A percentile compares a stretch with the other conserved stretches of the same genome.
Conservation (phyloP, 148 eudicot genomes). For the Spergularia marina region DNA sequence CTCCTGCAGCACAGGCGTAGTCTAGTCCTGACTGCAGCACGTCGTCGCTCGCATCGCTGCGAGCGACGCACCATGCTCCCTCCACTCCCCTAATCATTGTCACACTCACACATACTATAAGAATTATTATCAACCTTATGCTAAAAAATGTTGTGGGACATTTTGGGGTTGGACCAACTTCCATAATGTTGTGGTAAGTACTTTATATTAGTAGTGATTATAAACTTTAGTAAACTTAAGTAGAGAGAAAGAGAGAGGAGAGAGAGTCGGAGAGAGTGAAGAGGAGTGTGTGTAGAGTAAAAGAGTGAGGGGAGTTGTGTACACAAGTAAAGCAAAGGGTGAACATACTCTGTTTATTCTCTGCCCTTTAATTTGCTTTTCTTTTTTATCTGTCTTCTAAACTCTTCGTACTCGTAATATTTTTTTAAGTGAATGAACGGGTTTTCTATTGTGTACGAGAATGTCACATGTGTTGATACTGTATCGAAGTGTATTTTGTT, state of each 20-base stretch:
- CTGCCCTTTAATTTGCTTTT: not conserved
- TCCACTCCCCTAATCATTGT: slow-evolving; percentile 10
- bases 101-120: not conserved
- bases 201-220: not conserved
- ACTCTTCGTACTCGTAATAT: too few species aligned
- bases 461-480: too few species aligned
- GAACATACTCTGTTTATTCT: not conserved
- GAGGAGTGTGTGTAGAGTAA: not conserved
- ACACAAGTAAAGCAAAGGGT: not conserved
- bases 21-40: slow-evolving; percentile 19
- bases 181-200: not conserved
- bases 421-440: too few species aligned
- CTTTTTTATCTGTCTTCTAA: too few species aligned
- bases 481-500: too few species aligned
- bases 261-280: not conserved
- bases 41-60: slow-evolving; percentile 19
- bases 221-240: too few species aligned
- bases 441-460: too few species aligned
- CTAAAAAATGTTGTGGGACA: not conserved
- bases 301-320: not conserved
- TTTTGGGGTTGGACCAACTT: not conserved
- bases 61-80: slow-evolving; percentile 33
- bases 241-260: not conserved
- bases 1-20: slow-evolving; percentile 29
- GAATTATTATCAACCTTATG: not conserved